These are phyloP conservation scores for Salix purpurea DNA, from an alignment of 345 rosid species.

Conservation along the genomic window DNA sequence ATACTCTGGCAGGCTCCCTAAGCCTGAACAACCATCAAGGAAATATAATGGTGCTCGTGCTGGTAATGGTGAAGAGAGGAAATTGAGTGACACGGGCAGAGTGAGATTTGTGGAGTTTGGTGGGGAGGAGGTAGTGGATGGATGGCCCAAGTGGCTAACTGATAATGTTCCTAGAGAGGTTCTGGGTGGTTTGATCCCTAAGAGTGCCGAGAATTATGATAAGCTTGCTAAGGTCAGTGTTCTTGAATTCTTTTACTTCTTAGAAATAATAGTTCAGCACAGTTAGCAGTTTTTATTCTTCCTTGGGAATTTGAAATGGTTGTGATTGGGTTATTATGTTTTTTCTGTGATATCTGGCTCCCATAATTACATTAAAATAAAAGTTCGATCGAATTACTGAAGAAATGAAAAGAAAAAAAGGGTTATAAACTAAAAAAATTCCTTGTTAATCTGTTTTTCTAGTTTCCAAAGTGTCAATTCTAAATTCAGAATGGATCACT, in stretches of 20 bases:
- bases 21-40: conserved; percentile 7
- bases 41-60: not conserved
- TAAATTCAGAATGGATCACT: no score
- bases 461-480: no score
- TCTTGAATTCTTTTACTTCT: not conserved
- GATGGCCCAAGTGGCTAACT: conserved; percentile 67
- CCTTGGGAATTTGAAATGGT: not conserved
- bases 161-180: conserved; percentile 48
- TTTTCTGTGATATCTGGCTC: no score
- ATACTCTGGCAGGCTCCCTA: conserved; percentile 13
- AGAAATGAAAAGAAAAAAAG: no score
- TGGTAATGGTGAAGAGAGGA: conserved; percentile 17
- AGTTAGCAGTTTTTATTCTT: no score
- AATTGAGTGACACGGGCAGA: conserved; percentile 7
- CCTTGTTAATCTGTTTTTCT: no score
- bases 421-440: no score
- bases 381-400: no score
- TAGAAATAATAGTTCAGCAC: not conserved
- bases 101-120: conserved; percentile 1
- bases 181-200: conserved; percentile 52
- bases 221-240: conserved; percentile 55
- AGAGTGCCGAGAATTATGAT: conserved; percentile 54
- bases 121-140: conserved; percentile 35
- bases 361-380: no score
- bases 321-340: no score